Conservation (phyloP, 2,329 filamentous ascomycete genomes). For the Scortechinia acanthostroma region DNA sequence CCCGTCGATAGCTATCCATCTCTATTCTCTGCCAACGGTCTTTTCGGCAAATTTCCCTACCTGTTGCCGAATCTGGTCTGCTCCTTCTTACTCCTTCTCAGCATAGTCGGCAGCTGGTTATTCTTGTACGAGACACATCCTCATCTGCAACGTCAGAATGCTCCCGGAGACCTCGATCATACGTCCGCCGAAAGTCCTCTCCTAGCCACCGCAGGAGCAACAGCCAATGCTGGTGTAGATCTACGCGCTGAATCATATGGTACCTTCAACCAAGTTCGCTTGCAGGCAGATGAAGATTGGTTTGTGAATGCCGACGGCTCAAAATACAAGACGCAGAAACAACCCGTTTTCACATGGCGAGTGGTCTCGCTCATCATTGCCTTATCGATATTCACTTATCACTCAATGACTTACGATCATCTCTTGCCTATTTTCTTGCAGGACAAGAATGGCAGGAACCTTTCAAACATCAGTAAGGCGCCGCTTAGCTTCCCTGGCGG, state of each 20-base stretch:
- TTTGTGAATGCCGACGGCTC: slow-evolving; percentile 27
- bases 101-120: slow-evolving; percentile 70
- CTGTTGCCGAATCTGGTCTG: slow-evolving; percentile 85
- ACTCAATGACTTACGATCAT: slow-evolving; percentile 92
- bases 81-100: slow-evolving; percentile 25
- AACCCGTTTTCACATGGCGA: slow-evolving; percentile 47
- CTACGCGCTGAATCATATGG: slow-evolving; percentile 74
- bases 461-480: slow-evolving; percentile 19
- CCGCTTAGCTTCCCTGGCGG: slow-evolving; percentile 52
- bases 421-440: slow-evolving; percentile 89
- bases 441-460: slow-evolving; percentile 48
- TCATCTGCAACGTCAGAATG: slow-evolving; percentile 70
- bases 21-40: slow-evolving; percentile 55
- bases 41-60: slow-evolving; percentile 78
- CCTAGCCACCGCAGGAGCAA: slow-evolving; percentile 68
- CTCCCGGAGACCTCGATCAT: slow-evolving; percentile 13
- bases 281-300: slow-evolving; percentile 21
- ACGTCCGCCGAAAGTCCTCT: slow-evolving; percentile 62
- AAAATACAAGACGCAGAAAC: slow-evolving; percentile 33
- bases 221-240: slow-evolving; percentile 67
- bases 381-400: slow-evolving; percentile 84
- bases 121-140: slow-evolving; percentile 85
- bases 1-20: slow-evolving; percentile 69
- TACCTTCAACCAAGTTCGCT: slow-evolving; percentile 42
- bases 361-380: slow-evolving; percentile 75